A percentile compares a stretch with the other conserved stretches of the same genome.
Conservation (phyloP, 345 rosid genomes). For the Carallia brachiata region DNA sequence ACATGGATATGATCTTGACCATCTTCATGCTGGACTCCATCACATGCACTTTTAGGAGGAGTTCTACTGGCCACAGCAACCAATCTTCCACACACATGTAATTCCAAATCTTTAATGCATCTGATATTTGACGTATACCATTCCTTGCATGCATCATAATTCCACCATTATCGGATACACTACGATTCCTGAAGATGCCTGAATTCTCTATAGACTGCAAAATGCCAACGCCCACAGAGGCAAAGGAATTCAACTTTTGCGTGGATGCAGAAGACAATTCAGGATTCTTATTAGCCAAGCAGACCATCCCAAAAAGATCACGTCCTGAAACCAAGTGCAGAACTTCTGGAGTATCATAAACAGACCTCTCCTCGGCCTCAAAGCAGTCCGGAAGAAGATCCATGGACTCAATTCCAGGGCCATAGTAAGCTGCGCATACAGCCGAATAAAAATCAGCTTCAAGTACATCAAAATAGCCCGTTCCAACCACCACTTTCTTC, state of each 20-base stretch:
- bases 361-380: slow-evolving; percentile 98
- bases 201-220: slow-evolving; percentile 31
- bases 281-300: slow-evolving; percentile 49
- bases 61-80: slow-evolving; percentile 76
- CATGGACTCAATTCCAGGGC: slow-evolving; percentile 74
- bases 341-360: slow-evolving; percentile 63
- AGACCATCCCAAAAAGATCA: slow-evolving; percentile 88
- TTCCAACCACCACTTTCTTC: slow-evolving; percentile 64
- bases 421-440: slow-evolving; percentile 68
- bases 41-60: slow-evolving; percentile 50
- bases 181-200: slow-evolving; percentile 13
- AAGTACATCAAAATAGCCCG: slow-evolving; percentile 65
- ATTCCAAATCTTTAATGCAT: slow-evolving; percentile 82
- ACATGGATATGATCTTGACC: slow-evolving; percentile 67
- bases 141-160: slow-evolving; percentile 31
- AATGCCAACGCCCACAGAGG: slow-evolving; percentile 29
- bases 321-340: slow-evolving; percentile 92
- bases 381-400: slow-evolving; percentile 86
- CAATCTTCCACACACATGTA: slow-evolving; percentile 68
- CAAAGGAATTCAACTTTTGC: slow-evolving; percentile 41
- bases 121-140: slow-evolving; percentile 36
- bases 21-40: slow-evolving; percentile 38
- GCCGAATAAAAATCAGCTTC: slow-evolving; percentile 91
- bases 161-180: slow-evolving; percentile 26
- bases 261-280: slow-evolving; percentile 44